Evolutionary conservation across 139 green algal species (phyloP).

Genomic region (Closterium sp.): DNA sequence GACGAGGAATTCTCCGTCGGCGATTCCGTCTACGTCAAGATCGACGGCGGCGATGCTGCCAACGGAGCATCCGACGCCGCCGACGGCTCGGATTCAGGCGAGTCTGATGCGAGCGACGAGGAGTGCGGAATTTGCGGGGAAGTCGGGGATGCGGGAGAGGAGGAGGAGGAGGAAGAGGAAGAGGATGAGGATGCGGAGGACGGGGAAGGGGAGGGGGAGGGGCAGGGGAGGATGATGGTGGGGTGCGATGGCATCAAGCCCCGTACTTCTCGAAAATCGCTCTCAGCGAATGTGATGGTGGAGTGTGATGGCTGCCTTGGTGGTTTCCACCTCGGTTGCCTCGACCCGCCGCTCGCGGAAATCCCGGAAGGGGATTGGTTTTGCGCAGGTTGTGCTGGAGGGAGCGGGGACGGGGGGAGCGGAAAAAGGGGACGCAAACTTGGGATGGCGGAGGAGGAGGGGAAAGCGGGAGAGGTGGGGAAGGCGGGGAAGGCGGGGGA

Average conservation of each 20-base stretch:
- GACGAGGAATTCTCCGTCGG: neutral
- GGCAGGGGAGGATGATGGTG: slow-evolving; percentile 61
- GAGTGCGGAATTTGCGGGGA: neutral
- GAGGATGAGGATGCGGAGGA: neutral
- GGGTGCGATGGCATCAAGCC: slow-evolving; percentile 84
- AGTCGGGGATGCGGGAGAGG: neutral
- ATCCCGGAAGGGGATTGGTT: slow-evolving; percentile 79
- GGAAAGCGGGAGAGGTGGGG: neutral
- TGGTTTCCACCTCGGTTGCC: slow-evolving; percentile 83
- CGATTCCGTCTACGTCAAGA: neutral
- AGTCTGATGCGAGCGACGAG: neutral
- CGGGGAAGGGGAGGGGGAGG: slow-evolving; percentile 27
- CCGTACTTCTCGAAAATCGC: too few relatives aligned
- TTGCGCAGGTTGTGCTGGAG: slow-evolving; percentile 55
- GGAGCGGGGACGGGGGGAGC: neutral
- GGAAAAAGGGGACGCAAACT: neutral
- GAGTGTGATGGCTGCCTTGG: slow-evolving; percentile 85
- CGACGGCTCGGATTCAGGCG: neutral
- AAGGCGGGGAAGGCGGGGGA: neutral
- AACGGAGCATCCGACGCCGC: neutral
- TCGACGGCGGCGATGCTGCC: neutral
- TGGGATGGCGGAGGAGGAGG: neutral
- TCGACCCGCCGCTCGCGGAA: slow-evolving; percentile 67
- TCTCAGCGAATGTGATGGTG: slow-evolving; percentile 59
- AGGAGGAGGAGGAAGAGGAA: neutral